A percentile compares a stretch with the other conserved stretches of the same genome.
Evolutionary conservation across 2,329 filamentous ascomycete genomes (phyloP).

Genomic region (Botryosphaeria dothidea): DNA sequence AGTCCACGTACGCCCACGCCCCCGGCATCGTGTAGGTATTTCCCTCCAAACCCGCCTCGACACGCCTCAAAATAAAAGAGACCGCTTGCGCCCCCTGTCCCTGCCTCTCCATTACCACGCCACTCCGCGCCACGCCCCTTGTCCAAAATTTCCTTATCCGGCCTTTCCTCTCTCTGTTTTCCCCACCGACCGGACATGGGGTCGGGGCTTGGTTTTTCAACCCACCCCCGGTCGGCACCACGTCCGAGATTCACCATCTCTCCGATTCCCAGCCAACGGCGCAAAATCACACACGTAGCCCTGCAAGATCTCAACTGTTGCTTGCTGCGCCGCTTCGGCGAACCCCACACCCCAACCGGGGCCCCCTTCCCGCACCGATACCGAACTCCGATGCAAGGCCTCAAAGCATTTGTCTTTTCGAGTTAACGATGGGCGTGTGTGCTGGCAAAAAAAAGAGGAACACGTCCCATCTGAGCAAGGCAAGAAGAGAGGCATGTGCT

Average conservation of each 20-base stretch:
- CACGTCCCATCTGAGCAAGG: not conserved
- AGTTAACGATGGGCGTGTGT: not conserved
- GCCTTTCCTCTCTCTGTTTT: not conserved
- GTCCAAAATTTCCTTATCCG: not conserved
- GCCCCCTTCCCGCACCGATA: not conserved
- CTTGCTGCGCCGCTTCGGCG: not conserved
- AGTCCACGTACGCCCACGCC: no score
- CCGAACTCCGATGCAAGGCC: not conserved
- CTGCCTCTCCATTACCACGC: not conserved
- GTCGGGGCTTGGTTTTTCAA: not conserved
- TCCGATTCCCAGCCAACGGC: not conserved
- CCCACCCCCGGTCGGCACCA: not conserved
- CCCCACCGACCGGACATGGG: not conserved
- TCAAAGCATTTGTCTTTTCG: no score
- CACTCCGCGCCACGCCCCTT: not conserved
- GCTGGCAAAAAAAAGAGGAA: not conserved
- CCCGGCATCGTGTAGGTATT: no score
- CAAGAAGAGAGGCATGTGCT: not conserved
- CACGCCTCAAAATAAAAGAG: no score
- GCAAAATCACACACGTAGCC: not conserved
- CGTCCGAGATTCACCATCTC: not conserved
- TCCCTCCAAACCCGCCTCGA: no score
- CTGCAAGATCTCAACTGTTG: not conserved
- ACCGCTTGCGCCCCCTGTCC: not conserved
- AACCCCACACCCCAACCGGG: not conserved